Evolutionary conservation across 1,284 basidiomycete species (phyloP), one percentile per base, ranked within the genome.

Genomic region (Gymnopus androsaceus): DNA sequence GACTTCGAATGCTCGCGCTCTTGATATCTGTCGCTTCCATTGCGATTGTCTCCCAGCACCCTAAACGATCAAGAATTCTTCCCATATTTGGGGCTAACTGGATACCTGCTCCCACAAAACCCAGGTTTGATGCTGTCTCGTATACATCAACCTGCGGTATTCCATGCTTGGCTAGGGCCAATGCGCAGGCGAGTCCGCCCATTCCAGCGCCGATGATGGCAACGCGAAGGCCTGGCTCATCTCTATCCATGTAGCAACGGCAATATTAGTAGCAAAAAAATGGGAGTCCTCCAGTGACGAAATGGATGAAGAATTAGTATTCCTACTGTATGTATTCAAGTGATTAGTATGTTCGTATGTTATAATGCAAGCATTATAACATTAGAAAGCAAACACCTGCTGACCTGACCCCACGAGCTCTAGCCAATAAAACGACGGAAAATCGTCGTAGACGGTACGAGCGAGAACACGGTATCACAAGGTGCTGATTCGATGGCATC

Each of bases 21-120:
- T 51, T 58, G 34, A 59, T 37, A 17, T 56, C 57, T 7, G 58
- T 58, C 15, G 57, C 59, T 15, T 61, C 57, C 7, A 31, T 45
- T 9, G 54, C 51, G n/a, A 61, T 58, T 21, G 53, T 27, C 12
- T 56, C 34, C 59, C 59, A 61, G 9, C 53, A 54, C 7, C 59
- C 59, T 2, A 61, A 41, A 12, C 36, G 21, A n/a, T 58, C 31
- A 3, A 61, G 34, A 14, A 61, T 49, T 15, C 59, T 54, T 1
- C 38, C 48, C 51, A 61, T 55, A 19, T 61, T 61, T 4, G 59
- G 57, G 7, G 59, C 59, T 15, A 61, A 21, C 34, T 61, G 59
- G 3, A 61, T 61, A 1, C 59, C 59, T 31, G 59, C 57, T 15
- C 59, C 59, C 3, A 61, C 57, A 31, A 61, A 61, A 0, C 63